Evolutionary conservation across 495 filamentous ascomycete genomes (phyloP).

Genomic region (Hypoxylon fragiforme): DNA sequence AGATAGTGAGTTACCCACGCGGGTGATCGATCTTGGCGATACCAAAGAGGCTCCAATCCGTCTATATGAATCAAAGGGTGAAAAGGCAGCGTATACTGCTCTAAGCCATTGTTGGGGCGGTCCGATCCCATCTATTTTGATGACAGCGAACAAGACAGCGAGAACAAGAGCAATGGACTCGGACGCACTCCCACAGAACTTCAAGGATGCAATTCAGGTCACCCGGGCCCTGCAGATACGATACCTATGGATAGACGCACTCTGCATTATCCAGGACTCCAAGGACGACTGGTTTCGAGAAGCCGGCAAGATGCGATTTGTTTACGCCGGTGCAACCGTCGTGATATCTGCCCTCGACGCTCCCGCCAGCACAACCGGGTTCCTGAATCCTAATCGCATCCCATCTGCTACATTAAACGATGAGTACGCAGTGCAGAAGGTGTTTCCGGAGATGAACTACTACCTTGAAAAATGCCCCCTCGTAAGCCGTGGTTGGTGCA

Average conservation of each 20-base stretch:
- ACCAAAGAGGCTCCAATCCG: not conserved
- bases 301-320: slow-evolving; percentile 27
- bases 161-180: slow-evolving; percentile 11
- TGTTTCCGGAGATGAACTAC: slow-evolving; percentile 16
- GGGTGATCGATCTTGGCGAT: slow-evolving; percentile 21
- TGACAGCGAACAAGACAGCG: not conserved
- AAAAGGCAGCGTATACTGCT: slow-evolving; percentile 13
- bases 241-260: slow-evolving; percentile 42
- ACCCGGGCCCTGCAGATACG: slow-evolving; percentile 29
- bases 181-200: slow-evolving; percentile 30
- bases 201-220: slow-evolving; percentile 32
- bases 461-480: slow-evolving; percentile 33
- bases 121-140: slow-evolving; percentile 11
- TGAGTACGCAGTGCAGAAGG: slow-evolving; percentile 23
- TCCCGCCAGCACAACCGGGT: slow-evolving; percentile 10
- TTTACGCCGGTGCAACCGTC: slow-evolving; percentile 27
- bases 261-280: slow-evolving; percentile 41
- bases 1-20: slow-evolving; percentile 12
- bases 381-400: slow-evolving; percentile 17
- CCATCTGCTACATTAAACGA: slow-evolving; percentile 5
- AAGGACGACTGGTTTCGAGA: slow-evolving; percentile 28
- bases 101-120: slow-evolving; percentile 31
- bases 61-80: slow-evolving; percentile 9
- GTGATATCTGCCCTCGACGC: slow-evolving; percentile 29
- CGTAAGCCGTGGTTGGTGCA: slow-evolving; percentile 23